Base-by-base conservation (phyloP, 352 stramenopile genomes). In the Phytophthora gonapodyides region DNA sequence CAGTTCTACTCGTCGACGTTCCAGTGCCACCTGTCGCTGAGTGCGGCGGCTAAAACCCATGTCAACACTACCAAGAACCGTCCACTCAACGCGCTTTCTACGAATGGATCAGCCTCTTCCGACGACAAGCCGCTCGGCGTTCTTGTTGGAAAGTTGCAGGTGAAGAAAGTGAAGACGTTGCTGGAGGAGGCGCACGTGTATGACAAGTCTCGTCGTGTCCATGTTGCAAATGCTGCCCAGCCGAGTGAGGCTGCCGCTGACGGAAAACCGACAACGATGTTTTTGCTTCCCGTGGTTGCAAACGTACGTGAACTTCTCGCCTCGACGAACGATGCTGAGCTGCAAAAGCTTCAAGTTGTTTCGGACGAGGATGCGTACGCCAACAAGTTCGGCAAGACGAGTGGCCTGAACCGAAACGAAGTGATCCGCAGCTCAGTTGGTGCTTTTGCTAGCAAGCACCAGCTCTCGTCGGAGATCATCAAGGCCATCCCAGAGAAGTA, bases 161-260 rank as follows among this genome's bases (percentile, higher is more conserved):
- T 96, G 41, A 96, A 96, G 49, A 74, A 74, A 17, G 48, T 86
- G n/a, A 96, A 96, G 54, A 93, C 80, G 7, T 57, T 90, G 15
- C 55, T 96, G 3, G 87, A 96, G 57, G 64, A 67, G 8, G 41
- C 50, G 5, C 55, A 72, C 0, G 71, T 91, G 8, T 96, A 96
- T 50, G 87, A 96, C 80, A 94, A 93, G 59, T 68, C 78, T 2
- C 84, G 87, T 7, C 84, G 87, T 16, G 77, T 96, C 10, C 81
- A 89, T 49, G 62, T 74, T 27, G 61, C 41, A 33, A 54, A 57
- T 19, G 16, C 21, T 8, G 37, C 31, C 12, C 46, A 68, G 45
- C 38, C 49, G 15, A 57, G 48, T 16, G 48, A 61, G 4, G 41
- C 41, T 42, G 24, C 51, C 7, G 24, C 31, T 46, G 60, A 70